Conservation (phyloP, 1,284 basidiomycete species). For the Apiotrichum gamsii region DNA sequence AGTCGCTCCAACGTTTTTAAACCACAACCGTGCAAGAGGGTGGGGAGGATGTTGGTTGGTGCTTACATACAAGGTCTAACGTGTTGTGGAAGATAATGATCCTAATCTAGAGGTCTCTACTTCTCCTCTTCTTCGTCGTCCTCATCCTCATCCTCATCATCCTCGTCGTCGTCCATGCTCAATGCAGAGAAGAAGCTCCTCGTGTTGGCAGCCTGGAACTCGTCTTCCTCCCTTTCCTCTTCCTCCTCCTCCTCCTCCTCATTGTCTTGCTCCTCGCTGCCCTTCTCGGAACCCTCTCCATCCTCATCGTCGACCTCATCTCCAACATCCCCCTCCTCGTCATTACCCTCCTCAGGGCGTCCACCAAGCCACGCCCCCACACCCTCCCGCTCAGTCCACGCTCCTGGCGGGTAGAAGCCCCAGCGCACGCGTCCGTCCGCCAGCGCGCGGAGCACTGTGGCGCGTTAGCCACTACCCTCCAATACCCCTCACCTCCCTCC, state of each 20-base stretch:
- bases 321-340: not conserved
- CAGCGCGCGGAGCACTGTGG: conserved; percentile 64
- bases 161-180: conserved; percentile 39
- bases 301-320: conserved; percentile 7
- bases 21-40: too few relatives aligned
- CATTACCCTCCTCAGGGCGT: not conserved
- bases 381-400: conserved; percentile 18
- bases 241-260: conserved; percentile 22
- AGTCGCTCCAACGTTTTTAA: too few relatives aligned
- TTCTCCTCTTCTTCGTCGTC: conserved; percentile 1
- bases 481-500: not conserved
- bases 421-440: conserved; percentile 73
- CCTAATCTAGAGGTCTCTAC: not conserved
- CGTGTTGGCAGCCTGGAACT: conserved; percentile 10
- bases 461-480: not conserved
- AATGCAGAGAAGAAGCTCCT: conserved; percentile 44
- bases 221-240: conserved; percentile 18
- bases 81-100: too few relatives aligned
- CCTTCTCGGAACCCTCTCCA: conserved; percentile 12
- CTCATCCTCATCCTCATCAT: conserved; percentile 13
- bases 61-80: too few relatives aligned
- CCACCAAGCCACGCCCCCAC: conserved; percentile 17
- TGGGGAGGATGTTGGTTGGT: too few relatives aligned
- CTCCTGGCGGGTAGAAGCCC: conserved; percentile 68
- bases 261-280: conserved; percentile 11